Evolutionary conservation across 1,139 yeast genomes (phyloP).

Genomic region (Pichiaceae sp.): DNA sequence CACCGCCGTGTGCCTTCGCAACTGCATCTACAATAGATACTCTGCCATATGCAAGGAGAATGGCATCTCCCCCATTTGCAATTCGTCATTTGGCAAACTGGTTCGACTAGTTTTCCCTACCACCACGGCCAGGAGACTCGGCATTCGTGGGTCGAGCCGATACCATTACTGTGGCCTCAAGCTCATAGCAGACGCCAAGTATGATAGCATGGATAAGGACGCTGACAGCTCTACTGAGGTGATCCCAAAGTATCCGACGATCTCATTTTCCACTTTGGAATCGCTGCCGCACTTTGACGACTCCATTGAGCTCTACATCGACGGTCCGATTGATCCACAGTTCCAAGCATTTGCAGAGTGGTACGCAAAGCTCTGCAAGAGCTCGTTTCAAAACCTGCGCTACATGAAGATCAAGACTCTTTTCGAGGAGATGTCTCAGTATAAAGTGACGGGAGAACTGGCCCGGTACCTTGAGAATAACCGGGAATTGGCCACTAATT

Average conservation of each 20-base stretch:
- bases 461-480: constrained; percentile 26
- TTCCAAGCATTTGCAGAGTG: constrained; percentile 17
- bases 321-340: not conserved
- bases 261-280: not conserved
- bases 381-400: constrained; percentile 57
- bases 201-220: not conserved
- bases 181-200: constrained; percentile 41
- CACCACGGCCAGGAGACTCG: constrained; percentile 74
- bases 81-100: constrained; percentile 83
- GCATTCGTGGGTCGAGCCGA: constrained; percentile 82
- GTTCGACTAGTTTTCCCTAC: constrained; percentile 68
- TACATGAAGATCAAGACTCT: constrained; percentile 60
- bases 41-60: constrained; percentile 64
- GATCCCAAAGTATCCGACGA: not conserved
- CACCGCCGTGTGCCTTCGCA: constrained; percentile 76
- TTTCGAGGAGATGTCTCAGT: constrained; percentile 43
- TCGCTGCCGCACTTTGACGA: not conserved
- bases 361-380: constrained; percentile 55
- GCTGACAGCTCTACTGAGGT: not conserved
- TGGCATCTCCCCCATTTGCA: constrained; percentile 64
- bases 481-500: constrained; percentile 8
- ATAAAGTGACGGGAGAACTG: constrained; percentile 30
- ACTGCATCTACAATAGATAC: constrained; percentile 73
- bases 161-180: constrained; percentile 87
- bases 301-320: not conserved